Evolutionary conservation across 2,329 filamentous ascomycete genomes (phyloP).

Genomic region (Thelonectria discophora): DNA sequence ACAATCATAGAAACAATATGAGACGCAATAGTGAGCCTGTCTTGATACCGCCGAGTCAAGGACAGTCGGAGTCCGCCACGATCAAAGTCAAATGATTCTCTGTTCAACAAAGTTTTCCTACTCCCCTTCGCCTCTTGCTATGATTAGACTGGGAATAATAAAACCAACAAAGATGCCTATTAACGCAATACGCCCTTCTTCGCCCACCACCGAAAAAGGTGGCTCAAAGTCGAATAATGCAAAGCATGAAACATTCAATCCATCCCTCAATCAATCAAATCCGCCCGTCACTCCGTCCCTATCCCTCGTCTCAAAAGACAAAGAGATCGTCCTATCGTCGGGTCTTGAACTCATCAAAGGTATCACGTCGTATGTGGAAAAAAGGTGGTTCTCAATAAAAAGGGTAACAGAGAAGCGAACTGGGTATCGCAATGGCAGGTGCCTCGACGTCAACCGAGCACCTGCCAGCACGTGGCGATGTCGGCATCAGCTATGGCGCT

Average conservation of each 20-base stretch:
- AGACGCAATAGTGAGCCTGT: not conserved
- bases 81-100: conserved; percentile 31
- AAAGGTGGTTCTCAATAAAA: conserved; percentile 46
- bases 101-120: conserved; percentile 44
- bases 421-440: conserved; percentile 25
- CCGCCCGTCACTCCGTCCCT: conserved; percentile 35
- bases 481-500: conserved; percentile 33
- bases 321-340: conserved; percentile 30
- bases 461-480: conserved; percentile 30
- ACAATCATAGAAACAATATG: too few relatives aligned
- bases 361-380: conserved; percentile 42
- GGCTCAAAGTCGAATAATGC: conserved; percentile 13
- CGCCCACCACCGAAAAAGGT: conserved; percentile 10
- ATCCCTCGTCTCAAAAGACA: conserved; percentile 29
- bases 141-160: conserved; percentile 43
- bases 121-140: conserved; percentile 50
- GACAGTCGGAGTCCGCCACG: not conserved
- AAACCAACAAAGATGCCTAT: conserved; percentile 36
- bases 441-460: conserved; percentile 22
- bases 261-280: conserved; percentile 31
- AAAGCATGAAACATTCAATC: conserved; percentile 30
- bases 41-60: too few relatives aligned
- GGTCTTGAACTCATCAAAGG: conserved; percentile 41
- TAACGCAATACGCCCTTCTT: conserved; percentile 32
- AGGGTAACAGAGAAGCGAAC: conserved; percentile 47